Evolutionary conservation across 805 yeast genomes (phyloP), one percentile per base, ranked within the genome.

Genomic region (Candida broadrunensis): DNA sequence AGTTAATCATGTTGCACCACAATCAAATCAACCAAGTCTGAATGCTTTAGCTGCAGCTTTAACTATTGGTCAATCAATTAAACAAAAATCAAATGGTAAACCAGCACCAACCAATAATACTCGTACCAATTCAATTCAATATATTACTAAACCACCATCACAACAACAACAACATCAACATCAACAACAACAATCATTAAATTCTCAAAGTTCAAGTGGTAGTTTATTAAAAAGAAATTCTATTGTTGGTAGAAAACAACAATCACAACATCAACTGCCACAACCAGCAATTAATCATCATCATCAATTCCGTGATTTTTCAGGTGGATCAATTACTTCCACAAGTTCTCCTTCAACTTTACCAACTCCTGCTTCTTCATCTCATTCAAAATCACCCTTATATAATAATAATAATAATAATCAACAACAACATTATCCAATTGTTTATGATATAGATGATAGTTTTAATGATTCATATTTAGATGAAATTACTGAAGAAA

Each of bases 41-140:
- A 55, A 56, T 33, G 75, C 75, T 15, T 51, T 64, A 55, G 75
- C 75, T 3, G 75, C 75, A 3, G 75, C 75, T 1, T 50, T 66
- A 36, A 62, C 73, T 23, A 70, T 70, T 44, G 75, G 75, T 14
- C 55, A 68, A 42, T 50, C 38, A 18, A 29, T 41, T 13, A 50
- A 50, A 42, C 32, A 33, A 14, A 37, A 42, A 16, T 15, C 15
- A 11, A 35, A 9, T 11, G 30, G 33, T 30, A 39, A 23, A 24
- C 23, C 20, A 25, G 16, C 26, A 21, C 19, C 36, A 31, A 17
- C 13, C 16, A 45, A 29, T 36, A 35, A 11, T 36, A 20, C 17
- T 35, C 45, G 15, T 17, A 33, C 33, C 33, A 36, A n/a, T 19
- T 19, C 37, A 6, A 17, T 25, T 13, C 42, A 33, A 25, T 17